These are phyloP conservation scores for Bipolaris oryzae DNA, from an alignment of 2,329 filamentous ascomycete genomes.

Conservation along the genomic window DNA sequence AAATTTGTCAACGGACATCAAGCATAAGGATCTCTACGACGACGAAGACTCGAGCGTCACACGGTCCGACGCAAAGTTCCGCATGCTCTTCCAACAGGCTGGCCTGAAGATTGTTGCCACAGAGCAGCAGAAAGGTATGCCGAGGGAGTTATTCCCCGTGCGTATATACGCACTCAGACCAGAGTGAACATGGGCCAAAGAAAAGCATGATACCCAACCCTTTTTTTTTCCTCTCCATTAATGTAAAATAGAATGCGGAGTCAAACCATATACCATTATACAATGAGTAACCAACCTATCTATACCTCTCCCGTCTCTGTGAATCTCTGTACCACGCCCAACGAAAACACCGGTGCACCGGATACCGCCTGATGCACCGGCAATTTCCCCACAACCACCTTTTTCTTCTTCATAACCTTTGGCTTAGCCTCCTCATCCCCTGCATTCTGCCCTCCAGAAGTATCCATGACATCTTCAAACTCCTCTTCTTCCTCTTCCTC, in stretches of 20 bases:
- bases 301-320: conserved; percentile 28
- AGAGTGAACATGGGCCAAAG: conserved; percentile 20
- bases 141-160: conserved; percentile 72
- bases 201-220: conserved; percentile 10
- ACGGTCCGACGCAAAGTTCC: conserved; percentile 74
- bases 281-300: conserved; percentile 1
- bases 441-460: conserved; percentile 10
- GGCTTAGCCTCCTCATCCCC: conserved; percentile 11
- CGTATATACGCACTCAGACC: conserved; percentile 77
- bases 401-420: conserved; percentile 10
- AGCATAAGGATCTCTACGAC: conserved; percentile 72
- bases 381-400: conserved; percentile 8
- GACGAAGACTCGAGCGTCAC: conserved; percentile 78
- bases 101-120: conserved; percentile 63
- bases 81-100: conserved; percentile 69
- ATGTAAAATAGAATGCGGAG: neutral
- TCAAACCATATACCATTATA: neutral
- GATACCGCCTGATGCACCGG: conserved; percentile 22
- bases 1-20: conserved; percentile 66
- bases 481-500: conserved; percentile 28
- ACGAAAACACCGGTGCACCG: conserved; percentile 27
- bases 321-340: conserved; percentile 34
- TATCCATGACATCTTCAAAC: conserved; percentile 28
- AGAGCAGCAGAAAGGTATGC: conserved; percentile 64
- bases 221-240: neutral